Base-by-base conservation (phyloP, 306 rosid species). In the Acacia confusa region DNA sequence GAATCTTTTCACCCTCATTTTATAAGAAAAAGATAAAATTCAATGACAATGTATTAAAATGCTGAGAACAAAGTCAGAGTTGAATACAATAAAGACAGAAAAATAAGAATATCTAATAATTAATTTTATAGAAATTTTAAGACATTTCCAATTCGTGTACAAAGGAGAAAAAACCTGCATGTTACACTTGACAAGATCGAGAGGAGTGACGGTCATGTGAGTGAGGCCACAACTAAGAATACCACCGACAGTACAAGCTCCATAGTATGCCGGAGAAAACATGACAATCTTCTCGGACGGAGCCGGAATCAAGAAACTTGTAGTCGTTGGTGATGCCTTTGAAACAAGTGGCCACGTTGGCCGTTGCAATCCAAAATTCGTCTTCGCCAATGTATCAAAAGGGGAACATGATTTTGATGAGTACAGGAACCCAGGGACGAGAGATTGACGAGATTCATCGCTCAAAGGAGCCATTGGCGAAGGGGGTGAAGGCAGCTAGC, bases 101-200 rank as follows among this genome's bases (percentile, higher is more conserved):
- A n/a, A 2, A 1, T 17, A 57, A 17, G 19, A 57, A 6, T 43
- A 43, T 43, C 0, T 43, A 43, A 45, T 3, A 4, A 45, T 58
- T 24, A 57, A 53, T 7, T 53, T 53, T 20, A 20, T 7, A 9
- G 10, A 55, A 14, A n/a, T 9, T 9, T 53, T 2, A 53, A n/a
- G 20, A 53, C 27, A 1, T 20, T 7, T 55, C 1, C 22, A 20
- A 9, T 12, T 55, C 7, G 25, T 20, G 24, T 20, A 4, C 12
- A 53, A 1, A 50, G 32, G 61, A 38, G 12, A 25, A 43, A 1
- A n/a, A 9, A 90, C 98, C 94, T 94, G 98, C 98, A 92, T 94
- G 78, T 92, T 92, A 86, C 98, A 94, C 87, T 94, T 94, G 86
- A 92, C 85, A 25, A 94, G 82, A 79, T 94, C 98, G 16, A 89